A percentile compares a stretch with the other conserved stretches of the same genome.
phyloP scores from a whole-genome alignment of 2,329 filamentous ascomycete species.

The Xylogone sp. region DNA sequence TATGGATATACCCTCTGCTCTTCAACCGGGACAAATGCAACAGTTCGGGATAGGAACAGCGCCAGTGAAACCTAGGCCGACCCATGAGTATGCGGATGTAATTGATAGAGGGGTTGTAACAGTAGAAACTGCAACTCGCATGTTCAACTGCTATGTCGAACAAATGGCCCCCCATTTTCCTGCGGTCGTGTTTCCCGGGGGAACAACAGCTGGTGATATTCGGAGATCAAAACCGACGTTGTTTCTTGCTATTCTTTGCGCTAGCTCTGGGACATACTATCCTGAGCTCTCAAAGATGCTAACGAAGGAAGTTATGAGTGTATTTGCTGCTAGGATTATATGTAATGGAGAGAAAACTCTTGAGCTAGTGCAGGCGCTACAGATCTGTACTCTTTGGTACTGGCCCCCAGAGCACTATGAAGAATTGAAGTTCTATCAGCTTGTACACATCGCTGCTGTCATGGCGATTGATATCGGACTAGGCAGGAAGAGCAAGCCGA shows the following conservation, averaged over 20 bases:
- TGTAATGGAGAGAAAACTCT: constrained; percentile 46
- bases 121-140: constrained; percentile 47
- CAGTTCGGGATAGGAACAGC: not conserved
- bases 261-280: constrained; percentile 55
- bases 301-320: constrained; percentile 43
- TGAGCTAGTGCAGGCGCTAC: constrained; percentile 46
- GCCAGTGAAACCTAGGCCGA: constrained; percentile 8
- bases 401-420: constrained; percentile 43
- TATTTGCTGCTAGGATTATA: constrained; percentile 44
- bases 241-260: constrained; percentile 64
- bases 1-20: constrained; percentile 1
- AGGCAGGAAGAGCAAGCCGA: constrained; percentile 25
- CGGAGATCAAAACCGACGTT: constrained; percentile 59
- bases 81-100: constrained; percentile 33
- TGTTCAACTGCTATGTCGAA: constrained; percentile 56
- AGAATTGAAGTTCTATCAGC: constrained; percentile 46
- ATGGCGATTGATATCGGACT: constrained; percentile 39
- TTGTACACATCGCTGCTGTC: constrained; percentile 46
- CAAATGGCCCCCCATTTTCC: constrained; percentile 60
- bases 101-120: constrained; percentile 58
- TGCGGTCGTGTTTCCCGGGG: constrained; percentile 54
- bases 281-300: constrained; percentile 36
- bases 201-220: constrained; percentile 50
- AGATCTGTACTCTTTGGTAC: constrained; percentile 46
- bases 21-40: not conserved